These are phyloP conservation scores for Acrodontium crateriforme DNA, from an alignment of 2,329 filamentous ascomycete genomes.

Conservation along the genomic window DNA sequence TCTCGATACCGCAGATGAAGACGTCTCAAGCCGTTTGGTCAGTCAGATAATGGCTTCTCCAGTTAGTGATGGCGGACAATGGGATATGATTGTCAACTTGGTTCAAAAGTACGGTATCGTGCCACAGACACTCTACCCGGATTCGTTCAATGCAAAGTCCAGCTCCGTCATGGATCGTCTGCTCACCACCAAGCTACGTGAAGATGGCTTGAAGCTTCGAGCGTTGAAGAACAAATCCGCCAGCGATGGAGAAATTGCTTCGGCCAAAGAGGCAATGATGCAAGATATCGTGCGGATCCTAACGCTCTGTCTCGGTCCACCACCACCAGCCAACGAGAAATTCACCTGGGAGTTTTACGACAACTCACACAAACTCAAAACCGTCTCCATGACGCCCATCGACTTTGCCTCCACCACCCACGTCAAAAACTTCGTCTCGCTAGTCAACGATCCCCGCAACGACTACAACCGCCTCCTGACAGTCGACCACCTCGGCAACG, in stretches of 20 bases:
- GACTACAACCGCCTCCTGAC: slow-evolving; percentile 57
- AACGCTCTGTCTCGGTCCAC: slow-evolving; percentile 70
- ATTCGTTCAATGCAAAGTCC: slow-evolving; percentile 64
- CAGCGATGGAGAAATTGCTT: slow-evolving; percentile 25
- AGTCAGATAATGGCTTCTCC: slow-evolving; percentile 54
- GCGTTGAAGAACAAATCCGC: slow-evolving; percentile 33
- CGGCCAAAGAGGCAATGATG: slow-evolving; percentile 59
- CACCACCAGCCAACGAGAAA: slow-evolving; percentile 51
- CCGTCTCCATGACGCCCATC: slow-evolving; percentile 51
- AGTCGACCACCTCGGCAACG: slow-evolving; percentile 66
- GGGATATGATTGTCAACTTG: slow-evolving; percentile 83
- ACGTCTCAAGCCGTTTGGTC: slow-evolving; percentile 59
- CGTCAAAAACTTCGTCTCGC: slow-evolving; percentile 58
- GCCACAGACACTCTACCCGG: slow-evolving; percentile 67
- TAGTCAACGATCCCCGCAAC: slow-evolving; percentile 78
- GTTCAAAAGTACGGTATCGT: slow-evolving; percentile 76
- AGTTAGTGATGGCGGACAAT: slow-evolving; percentile 49
- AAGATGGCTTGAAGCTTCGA: slow-evolving; percentile 65
- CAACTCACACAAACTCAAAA: slow-evolving; percentile 48
- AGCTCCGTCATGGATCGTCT: slow-evolving; percentile 57
- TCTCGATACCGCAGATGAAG: slow-evolving; percentile 56
- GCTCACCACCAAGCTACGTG: slow-evolving; percentile 74
- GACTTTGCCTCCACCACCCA: slow-evolving; percentile 56
- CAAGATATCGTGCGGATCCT: slow-evolving; percentile 67
- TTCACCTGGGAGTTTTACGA: slow-evolving; percentile 76